Base-by-base conservation (phyloP, 257 asterid genomes). In the Salvia miltiorrhiza region DNA sequence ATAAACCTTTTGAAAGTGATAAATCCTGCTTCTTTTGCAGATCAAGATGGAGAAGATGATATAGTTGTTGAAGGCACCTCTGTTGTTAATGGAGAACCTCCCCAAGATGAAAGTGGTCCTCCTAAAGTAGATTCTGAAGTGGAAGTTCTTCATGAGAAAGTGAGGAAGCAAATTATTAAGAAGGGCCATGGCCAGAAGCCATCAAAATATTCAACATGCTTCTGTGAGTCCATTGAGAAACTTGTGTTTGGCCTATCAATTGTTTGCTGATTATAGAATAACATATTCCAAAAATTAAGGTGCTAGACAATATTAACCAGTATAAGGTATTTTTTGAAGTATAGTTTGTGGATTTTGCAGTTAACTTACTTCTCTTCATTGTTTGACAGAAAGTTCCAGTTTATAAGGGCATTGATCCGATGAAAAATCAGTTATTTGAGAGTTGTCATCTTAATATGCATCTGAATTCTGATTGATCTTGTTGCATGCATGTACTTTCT, bases 151-250 rank as follows among this genome's bases (percentile, higher is more conserved):
- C 96, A 90, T 43, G 97, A 87, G 74, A 93, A 93, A 80, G 97
- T 93, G 76, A 84, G 78, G 9, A 93, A 88, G 90, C 96, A 90
- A 78, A 81, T 90, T 60, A 73, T 93, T 10, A 93, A 86, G 80
- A 96, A 93, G 76, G 96, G 96, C 56, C 93, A 87, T 75, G 99
- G 95, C 65, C 95, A 85, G 84, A 90, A 86, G 84, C 97, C 99
- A 64, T 84, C 99, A 35, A 93, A 90, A 74, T 90, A 90, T 73
- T 89, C 97, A 10, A 93, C 99, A 67, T 93, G 99, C 85, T 93
- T 93, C 63, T 54, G 99, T 93, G 86, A 87, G 95, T 84, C 44
- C 13, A 24, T 43, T 49, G 63, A 64, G 49, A 37, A 62, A 66
- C 39, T 57, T 55, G 20, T 37, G 21, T 50, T 26, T 57, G 37